phyloP scores from a whole-genome alignment of 129 eudicot genomes.

The Chrysanthemum seticuspe region DNA sequence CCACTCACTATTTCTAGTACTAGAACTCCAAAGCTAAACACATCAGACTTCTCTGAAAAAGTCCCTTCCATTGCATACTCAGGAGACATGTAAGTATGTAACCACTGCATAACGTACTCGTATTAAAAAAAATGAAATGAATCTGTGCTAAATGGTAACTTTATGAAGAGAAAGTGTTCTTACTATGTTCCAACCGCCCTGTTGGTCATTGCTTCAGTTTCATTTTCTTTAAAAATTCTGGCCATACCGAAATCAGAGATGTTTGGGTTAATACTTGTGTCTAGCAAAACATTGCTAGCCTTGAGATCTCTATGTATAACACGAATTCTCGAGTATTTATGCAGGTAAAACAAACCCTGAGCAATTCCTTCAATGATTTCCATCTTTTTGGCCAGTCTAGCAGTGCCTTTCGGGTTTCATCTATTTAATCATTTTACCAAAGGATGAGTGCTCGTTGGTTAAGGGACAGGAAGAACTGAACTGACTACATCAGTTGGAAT shows the following conservation, averaged over 20 bases:
- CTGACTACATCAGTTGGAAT: no score
- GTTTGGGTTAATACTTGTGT: constrained; percentile 29
- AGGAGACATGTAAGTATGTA: constrained; percentile 24
- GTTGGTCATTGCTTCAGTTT: constrained; percentile 39
- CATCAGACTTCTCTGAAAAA: constrained; percentile 29
- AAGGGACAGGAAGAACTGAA: no score
- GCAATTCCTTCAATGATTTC: constrained; percentile 40
- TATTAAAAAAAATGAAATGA: neutral
- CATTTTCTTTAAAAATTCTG: constrained; percentile 33
- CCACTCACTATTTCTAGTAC: constrained; percentile 31
- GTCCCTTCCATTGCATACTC: constrained; percentile 33
- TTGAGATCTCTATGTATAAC: constrained; percentile 58
- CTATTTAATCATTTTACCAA: neutral
- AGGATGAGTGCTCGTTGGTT: no score
- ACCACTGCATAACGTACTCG: neutral
- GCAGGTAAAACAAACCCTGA: constrained; percentile 4
- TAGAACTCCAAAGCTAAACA: constrained; percentile 34
- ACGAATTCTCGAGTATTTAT: constrained; percentile 29
- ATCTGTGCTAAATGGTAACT: neutral
- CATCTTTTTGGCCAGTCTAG: neutral
- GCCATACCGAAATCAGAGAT: constrained; percentile 51
- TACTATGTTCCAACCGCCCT: constrained; percentile 38
- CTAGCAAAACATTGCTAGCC: constrained; percentile 36
- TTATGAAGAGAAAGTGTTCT: neutral
- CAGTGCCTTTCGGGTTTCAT: constrained; percentile 4